phyloP scores from a whole-genome alignment of 2,329 filamentous ascomycete species.

The Metarhizium humberi region DNA sequence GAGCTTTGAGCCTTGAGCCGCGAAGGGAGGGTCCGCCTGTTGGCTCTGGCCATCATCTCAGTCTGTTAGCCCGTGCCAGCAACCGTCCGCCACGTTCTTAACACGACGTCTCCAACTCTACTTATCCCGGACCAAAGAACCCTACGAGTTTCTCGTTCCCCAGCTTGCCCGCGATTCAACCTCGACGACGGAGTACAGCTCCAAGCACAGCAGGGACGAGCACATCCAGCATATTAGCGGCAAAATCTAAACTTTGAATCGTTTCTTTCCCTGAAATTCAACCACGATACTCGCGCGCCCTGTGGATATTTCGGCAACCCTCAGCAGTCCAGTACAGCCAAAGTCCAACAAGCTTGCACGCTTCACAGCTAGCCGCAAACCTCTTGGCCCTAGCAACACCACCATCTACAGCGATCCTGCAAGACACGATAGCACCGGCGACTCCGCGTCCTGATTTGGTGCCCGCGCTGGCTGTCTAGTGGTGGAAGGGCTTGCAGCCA shows the following conservation, averaged over 20 bases:
- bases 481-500: constrained; percentile 5
- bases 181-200: not conserved
- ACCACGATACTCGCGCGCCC: not conserved
- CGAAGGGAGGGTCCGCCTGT: not conserved
- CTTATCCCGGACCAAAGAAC: not conserved
- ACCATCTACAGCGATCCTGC: not conserved
- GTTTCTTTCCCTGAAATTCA: too few species aligned
- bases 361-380: not conserved
- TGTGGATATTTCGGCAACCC: not conserved
- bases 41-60: not conserved
- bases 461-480: constrained; percentile 1
- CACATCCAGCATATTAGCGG: too few species aligned
- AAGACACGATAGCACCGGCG: constrained; percentile 1
- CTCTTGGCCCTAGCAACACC: not conserved
- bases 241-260: not conserved
- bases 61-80: too few species aligned
- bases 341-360: not conserved
- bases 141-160: not conserved
- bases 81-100: not conserved
- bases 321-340: not conserved
- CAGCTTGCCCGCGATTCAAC: not conserved
- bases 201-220: not conserved
- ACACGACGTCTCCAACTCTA: not conserved
- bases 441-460: constrained; percentile 5
- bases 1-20: not conserved